phyloP scores from a whole-genome alignment of 2,329 filamentous ascomycete genomes.

The Geosmithia flava region DNA sequence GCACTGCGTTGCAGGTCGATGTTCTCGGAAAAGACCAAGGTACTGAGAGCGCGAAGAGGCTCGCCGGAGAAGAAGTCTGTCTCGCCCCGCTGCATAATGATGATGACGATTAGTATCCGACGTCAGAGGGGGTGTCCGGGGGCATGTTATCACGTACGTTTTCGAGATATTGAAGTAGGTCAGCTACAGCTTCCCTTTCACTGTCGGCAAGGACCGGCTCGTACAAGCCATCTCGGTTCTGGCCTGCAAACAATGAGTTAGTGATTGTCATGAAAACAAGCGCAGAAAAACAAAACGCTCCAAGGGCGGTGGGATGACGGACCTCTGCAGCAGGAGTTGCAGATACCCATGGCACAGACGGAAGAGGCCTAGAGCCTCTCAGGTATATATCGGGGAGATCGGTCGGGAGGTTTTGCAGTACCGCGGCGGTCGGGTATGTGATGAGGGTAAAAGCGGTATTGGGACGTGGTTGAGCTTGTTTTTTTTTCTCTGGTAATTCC shows the following conservation, averaged over 20 bases:
- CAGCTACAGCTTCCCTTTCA: constrained; percentile 92
- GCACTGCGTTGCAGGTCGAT: constrained; percentile 95
- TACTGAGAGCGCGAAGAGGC: constrained; percentile 84
- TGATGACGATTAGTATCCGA: neutral
- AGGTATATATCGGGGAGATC: neutral
- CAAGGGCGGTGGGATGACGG: constrained; percentile 3
- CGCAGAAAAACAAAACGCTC: neutral
- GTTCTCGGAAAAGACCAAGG: constrained; percentile 96
- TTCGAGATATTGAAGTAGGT: constrained; percentile 89
- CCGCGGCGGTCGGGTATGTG: neutral
- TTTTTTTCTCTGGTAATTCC: neutral
- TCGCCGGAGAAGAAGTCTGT: constrained; percentile 98
- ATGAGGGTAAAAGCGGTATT: neutral
- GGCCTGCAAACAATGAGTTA: constrained; percentile 34
- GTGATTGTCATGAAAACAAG: neutral
- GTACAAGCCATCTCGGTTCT: constrained; percentile 69
- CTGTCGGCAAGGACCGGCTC: constrained; percentile 86
- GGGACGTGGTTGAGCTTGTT: neutral
- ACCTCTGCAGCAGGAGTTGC: constrained; percentile 49
- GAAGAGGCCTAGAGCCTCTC: constrained; percentile 4
- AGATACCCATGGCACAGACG: constrained; percentile 42
- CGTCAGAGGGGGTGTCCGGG: neutral
- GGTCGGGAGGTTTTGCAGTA: neutral
- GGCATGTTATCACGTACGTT: constrained; percentile 50
- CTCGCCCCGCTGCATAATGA: constrained; percentile 60